These are phyloP conservation scores for Podaxis sp. DNA, from an alignment of 768 basidiomycete genomes.

Conservation along the genomic window DNA sequence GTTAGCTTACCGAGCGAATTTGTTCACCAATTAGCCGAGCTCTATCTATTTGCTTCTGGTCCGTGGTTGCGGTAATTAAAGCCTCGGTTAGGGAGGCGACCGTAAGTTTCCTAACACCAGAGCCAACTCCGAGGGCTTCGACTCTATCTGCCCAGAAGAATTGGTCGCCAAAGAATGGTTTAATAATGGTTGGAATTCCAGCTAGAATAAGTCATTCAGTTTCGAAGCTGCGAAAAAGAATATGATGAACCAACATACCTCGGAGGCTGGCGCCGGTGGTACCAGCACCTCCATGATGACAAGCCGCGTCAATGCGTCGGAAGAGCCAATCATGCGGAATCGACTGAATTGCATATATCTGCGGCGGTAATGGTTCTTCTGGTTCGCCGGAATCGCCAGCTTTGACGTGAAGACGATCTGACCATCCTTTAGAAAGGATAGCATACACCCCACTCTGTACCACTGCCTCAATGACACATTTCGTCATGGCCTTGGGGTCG, in stretches of 20 bases:
- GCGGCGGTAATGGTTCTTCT: slow-evolving; percentile 70
- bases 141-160: slow-evolving; percentile 98
- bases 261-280: slow-evolving; percentile 93
- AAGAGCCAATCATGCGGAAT: slow-evolving; percentile 98
- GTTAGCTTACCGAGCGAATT: slow-evolving; percentile 68
- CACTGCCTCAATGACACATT: slow-evolving; percentile 87
- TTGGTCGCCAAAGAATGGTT: slow-evolving; percentile 98
- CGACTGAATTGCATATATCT: slow-evolving; percentile 83
- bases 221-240: not conserved
- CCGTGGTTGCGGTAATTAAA: slow-evolving; percentile 77
- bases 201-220: slow-evolving; percentile 41
- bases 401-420: slow-evolving; percentile 80
- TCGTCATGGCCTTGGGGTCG: slow-evolving; percentile 91
- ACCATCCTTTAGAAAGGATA: slow-evolving; percentile 98
- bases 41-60: slow-evolving; percentile 84
- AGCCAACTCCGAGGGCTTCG: slow-evolving; percentile 92
- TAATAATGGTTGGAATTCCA: slow-evolving; percentile 93
- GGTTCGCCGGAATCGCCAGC: slow-evolving; percentile 55
- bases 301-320: slow-evolving; percentile 90
- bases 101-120: slow-evolving; percentile 85
- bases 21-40: slow-evolving; percentile 84
- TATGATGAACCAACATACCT: slow-evolving; percentile 46
- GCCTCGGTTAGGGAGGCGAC: slow-evolving; percentile 78
- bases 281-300: slow-evolving; percentile 97
- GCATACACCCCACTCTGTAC: slow-evolving; percentile 84